Evolutionary conservation across 2,329 filamentous ascomycete genomes (phyloP).

Genomic region (Verticillium tricorpus): DNA sequence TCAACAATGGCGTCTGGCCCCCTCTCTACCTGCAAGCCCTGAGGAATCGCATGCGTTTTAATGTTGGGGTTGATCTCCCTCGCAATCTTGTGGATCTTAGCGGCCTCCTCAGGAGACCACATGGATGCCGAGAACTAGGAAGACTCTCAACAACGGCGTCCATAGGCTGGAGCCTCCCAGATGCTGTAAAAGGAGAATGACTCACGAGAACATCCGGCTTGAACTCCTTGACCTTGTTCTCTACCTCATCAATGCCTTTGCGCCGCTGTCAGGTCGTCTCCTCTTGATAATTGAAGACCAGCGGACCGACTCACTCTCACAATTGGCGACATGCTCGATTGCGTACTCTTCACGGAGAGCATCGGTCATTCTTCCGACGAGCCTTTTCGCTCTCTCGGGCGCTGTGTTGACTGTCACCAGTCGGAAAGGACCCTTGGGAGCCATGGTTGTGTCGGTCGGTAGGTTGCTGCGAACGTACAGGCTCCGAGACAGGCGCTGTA

Average conservation of each 20-base stretch:
- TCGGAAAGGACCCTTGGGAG: conserved; percentile 52
- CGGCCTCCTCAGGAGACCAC: conserved; percentile 42
- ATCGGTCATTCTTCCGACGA: conserved; percentile 58
- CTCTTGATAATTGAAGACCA: neutral
- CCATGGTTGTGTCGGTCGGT: conserved; percentile 6
- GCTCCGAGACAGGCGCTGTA: neutral
- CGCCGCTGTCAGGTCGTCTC: neutral
- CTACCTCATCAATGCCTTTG: conserved; percentile 51
- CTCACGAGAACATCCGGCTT: conserved; percentile 24
- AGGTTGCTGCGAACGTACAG: neutral
- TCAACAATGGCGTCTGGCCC: conserved; percentile 53
- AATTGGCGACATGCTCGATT: conserved; percentile 59
- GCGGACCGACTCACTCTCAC: conserved; percentile 42
- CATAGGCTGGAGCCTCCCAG: neutral
- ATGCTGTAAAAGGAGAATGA: neutral
- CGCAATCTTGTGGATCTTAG: conserved; percentile 39
- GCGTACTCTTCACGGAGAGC: conserved; percentile 59
- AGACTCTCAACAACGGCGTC: neutral
- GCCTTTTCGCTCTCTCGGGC: conserved; percentile 57
- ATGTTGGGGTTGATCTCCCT: conserved; percentile 38
- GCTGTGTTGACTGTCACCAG: conserved; percentile 66
- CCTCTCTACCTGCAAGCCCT: conserved; percentile 47
- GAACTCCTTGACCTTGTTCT: conserved; percentile 39
- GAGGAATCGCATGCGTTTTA: conserved; percentile 47
- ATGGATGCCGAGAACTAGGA: conserved; percentile 56